Percentiles rank a stretch among this genome's conserved stretches.
Conservation (phyloP, 106 monocot genomes). For the Phalaenopsis equestris region DNA sequence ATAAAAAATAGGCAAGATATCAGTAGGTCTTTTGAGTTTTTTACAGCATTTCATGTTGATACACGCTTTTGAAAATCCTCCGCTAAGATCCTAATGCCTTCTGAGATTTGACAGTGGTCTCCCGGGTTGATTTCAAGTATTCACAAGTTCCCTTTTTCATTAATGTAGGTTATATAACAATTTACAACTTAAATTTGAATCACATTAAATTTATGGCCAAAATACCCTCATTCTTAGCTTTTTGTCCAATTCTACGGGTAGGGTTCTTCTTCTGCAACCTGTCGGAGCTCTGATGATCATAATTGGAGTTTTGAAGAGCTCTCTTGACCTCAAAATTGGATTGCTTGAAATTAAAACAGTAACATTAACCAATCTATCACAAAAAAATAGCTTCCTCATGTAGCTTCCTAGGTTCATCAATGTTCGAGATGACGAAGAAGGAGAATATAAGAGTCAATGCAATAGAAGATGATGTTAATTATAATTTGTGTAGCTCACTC, state of each 20-base stretch:
- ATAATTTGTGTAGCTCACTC: too few species aligned
- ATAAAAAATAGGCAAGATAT: background rate
- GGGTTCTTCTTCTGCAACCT: background rate
- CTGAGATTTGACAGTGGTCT: background rate
- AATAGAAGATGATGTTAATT: too few species aligned
- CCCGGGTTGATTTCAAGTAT: background rate
- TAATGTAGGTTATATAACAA: background rate
- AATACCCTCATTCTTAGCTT: background rate
- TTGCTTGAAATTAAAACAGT: too few species aligned
- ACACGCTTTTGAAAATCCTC: background rate
- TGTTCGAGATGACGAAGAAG: too few species aligned
- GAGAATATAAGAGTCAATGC: too few species aligned
- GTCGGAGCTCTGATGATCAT: too few species aligned
- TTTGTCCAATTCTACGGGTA: background rate
- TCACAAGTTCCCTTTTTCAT: background rate
- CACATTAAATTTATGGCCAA: background rate
- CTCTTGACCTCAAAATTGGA: too few species aligned
- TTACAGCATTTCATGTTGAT: background rate
- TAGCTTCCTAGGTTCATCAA: too few species aligned
- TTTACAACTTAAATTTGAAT: background rate
- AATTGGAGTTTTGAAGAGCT: too few species aligned
- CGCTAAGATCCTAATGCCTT: background rate
- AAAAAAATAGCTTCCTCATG: too few species aligned
- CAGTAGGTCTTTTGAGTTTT: background rate
- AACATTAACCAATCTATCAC: too few species aligned